Percentiles rank a stretch among this genome's conserved stretches.
Conservation (phyloP, 345 rosid genomes). For the Camelina sativa region DNA sequence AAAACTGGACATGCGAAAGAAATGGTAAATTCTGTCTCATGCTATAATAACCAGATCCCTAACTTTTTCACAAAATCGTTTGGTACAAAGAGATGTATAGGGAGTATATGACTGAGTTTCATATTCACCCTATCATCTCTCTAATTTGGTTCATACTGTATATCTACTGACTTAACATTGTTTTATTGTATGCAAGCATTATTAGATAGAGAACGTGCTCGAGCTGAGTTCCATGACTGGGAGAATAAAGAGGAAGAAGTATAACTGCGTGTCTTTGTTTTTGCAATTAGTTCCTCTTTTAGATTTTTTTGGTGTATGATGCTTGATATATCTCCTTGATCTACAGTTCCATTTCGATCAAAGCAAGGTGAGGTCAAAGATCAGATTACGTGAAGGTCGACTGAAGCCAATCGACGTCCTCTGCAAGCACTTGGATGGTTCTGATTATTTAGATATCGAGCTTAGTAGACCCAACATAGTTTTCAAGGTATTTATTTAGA, state of each 20-base stretch:
- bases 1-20: slow-evolving; percentile 94
- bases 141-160: neutral
- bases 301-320: neutral
- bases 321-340: slow-evolving; percentile 35
- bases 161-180: neutral
- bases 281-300: neutral
- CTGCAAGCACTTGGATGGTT: slow-evolving; percentile 79
- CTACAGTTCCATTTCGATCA: slow-evolving; percentile 94
- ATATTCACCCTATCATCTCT: neutral
- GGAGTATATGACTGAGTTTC: neutral
- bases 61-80: neutral
- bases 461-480: slow-evolving; percentile 86
- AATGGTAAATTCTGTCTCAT: slow-evolving; percentile 59
- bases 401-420: slow-evolving; percentile 84
- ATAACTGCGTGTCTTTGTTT: slow-evolving; percentile 20
- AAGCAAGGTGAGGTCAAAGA: slow-evolving; percentile 93
- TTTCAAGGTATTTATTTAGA: slow-evolving; percentile 65
- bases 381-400: slow-evolving; percentile 86
- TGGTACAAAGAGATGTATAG: slow-evolving; percentile 18
- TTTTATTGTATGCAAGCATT: slow-evolving; percentile 58
- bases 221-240: slow-evolving; percentile 98
- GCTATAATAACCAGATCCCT: neutral
- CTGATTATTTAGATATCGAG: slow-evolving; percentile 81
- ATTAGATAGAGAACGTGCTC: slow-evolving; percentile 93
- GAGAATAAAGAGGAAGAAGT: slow-evolving; percentile 99